Conservation (phyloP, 108 stramenopile species). For the Cylindrotheca fusiformis region DNA sequence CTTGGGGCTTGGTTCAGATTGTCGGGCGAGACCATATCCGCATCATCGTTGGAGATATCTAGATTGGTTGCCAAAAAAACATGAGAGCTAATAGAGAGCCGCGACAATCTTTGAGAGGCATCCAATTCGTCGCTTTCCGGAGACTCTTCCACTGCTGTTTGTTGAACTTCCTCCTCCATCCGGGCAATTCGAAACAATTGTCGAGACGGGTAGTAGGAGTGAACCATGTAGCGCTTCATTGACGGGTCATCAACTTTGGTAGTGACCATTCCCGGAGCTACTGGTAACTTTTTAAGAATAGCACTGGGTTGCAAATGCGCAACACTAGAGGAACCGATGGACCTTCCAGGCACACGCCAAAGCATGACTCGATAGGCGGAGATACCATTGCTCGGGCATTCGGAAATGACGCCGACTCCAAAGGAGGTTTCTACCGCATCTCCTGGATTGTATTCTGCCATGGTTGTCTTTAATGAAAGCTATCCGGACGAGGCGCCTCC, state of each 20-base stretch:
- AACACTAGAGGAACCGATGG: slow-evolving; percentile 53
- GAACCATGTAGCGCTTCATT: slow-evolving; percentile 33
- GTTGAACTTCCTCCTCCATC: slow-evolving; percentile 2
- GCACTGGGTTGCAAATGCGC: slow-evolving; percentile 41
- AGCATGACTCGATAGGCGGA: slow-evolving; percentile 37
- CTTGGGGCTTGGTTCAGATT: slow-evolving; percentile 35
- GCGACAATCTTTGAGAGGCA: slow-evolving; percentile 22
- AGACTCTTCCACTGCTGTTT: slow-evolving; percentile 3
- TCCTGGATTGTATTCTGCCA: slow-evolving; percentile 40
- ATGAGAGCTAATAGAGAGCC: slow-evolving; percentile 20
- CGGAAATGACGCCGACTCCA: slow-evolving; percentile 67
- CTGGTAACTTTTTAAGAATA: slow-evolving; percentile 44
- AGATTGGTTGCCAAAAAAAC: slow-evolving; percentile 12
- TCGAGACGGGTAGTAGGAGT: slow-evolving; percentile 19
- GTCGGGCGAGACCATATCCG: slow-evolving; percentile 8
- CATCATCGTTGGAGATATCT: not conserved
- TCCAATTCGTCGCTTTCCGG: not conserved
- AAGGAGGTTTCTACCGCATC: slow-evolving; percentile 70
- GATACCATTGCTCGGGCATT: not conserved
- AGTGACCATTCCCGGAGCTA: slow-evolving; percentile 68
- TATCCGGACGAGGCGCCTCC: too few relatives aligned
- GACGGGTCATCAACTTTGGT: slow-evolving; percentile 11
- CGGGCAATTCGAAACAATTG: slow-evolving; percentile 16
- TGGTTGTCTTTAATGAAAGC: too few relatives aligned
- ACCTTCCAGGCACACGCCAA: slow-evolving; percentile 72